These are phyloP conservation scores for Heritiera littoralis DNA, from an alignment of 345 rosid genomes.

Conservation along the genomic window DNA sequence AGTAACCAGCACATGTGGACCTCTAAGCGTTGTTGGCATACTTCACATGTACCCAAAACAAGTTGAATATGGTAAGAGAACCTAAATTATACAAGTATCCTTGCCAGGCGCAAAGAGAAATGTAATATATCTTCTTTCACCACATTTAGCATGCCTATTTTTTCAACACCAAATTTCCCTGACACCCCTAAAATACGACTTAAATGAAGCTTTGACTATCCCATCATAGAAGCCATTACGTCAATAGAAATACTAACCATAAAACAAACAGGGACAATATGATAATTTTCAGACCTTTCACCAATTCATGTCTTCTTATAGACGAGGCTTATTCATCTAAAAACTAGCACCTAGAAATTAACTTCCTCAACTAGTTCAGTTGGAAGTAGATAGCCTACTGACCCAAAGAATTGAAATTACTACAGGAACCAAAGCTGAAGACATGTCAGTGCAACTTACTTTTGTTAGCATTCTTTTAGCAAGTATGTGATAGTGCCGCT, in stretches of 20 bases:
- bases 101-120: neutral
- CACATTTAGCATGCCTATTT: neutral
- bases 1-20: constrained; percentile 1
- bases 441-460: constrained; percentile 45
- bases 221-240: neutral
- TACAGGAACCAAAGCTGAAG: neutral
- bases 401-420: neutral
- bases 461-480: constrained; percentile 98
- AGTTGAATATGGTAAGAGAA: neutral
- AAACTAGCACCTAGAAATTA: neutral
- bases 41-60: neutral
- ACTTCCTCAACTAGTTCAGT: constrained; percentile 3
- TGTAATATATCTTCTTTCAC: neutral
- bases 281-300: neutral
- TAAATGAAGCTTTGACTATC: neutral
- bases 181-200: neutral
- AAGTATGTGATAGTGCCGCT: constrained; percentile 96
- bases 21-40: constrained; percentile 3
- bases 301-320: neutral
- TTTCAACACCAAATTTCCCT: neutral
- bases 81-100: neutral
- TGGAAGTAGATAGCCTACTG: neutral
- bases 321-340: neutral
- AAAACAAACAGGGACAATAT: neutral
- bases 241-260: neutral